Evolutionary conservation across 2,329 filamentous ascomycete species (phyloP), one percentile per base, ranked within the genome.

Genomic region (Talaromyces sp.): DNA sequence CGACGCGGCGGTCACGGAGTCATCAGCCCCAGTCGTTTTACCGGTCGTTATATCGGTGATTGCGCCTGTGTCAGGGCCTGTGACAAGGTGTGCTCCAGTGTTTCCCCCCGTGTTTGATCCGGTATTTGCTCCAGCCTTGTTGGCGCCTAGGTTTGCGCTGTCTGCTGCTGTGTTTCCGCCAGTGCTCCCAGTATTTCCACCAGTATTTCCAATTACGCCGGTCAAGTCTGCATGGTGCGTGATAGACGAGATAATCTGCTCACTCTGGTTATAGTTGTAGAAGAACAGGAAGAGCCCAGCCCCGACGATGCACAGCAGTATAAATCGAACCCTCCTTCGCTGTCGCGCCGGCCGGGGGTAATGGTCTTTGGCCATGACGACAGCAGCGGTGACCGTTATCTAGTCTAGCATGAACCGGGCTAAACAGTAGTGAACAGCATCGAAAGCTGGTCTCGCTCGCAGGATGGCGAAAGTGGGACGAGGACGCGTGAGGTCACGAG

Each of bases 221-320:
- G 36, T 19, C n/a, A 27, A 52, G 11, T 27, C 56, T n/a, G 51
- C n/a, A 28, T 49, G 28, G 25, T 52, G 44, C 30, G 52, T n/a
- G 27, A 44, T 56, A 3, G 60, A 55, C 15, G 60, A 51, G 17
- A 33, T 42, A 25, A 62, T 36, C 49, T 56, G 60, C 25, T 32
- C 60, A 11, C 60, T 39, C 9, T 32, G 32, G 36, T 54, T 56
- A n/a, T 58, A 62, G 32, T 53, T 59, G 42, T 56, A 59, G 33
- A 57, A 55, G 11, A 62, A 62, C 28, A 62, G 55, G 33, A 62
- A 62, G 15, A 62, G 49, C 8, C 30, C 56, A 30, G 60, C 60
- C 5, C 33, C 44, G 47, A 62, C 36, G n/a, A 53, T 42, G n/a
- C 39, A 54, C 39, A 59, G 17, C 19, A 62, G 6, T 11, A 59